These are phyloP conservation scores for Fusarium transvaalense DNA, from an alignment of 2,329 filamentous ascomycete genomes.

Conservation along the genomic window DNA sequence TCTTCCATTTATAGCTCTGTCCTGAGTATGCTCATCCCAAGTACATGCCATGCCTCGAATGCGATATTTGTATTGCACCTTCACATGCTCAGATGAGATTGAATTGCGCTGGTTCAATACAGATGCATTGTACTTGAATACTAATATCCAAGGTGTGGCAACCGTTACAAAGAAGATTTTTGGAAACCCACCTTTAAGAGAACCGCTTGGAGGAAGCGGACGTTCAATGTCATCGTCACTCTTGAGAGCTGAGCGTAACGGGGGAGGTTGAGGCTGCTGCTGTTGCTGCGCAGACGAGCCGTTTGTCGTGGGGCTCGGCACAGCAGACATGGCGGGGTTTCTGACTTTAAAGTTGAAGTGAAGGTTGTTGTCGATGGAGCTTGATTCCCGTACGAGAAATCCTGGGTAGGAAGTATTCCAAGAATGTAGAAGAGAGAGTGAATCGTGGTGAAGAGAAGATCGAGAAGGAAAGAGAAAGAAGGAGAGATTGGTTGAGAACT, in stretches of 20 bases:
- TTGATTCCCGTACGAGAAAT: background rate
- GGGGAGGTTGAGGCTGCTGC: constrained; percentile 43
- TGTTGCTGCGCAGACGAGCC: constrained; percentile 34
- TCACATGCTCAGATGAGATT: constrained; percentile 18
- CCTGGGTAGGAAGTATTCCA: background rate
- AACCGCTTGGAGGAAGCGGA: constrained; percentile 53
- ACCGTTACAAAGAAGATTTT: background rate
- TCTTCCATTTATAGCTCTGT: background rate
- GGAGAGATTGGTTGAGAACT: constrained; percentile 32
- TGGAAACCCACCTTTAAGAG: constrained; percentile 59
- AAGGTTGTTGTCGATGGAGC: background rate
- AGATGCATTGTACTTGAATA: background rate
- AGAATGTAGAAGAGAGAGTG: background rate
- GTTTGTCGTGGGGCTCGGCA: constrained; percentile 42
- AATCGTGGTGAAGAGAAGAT: constrained; percentile 23
- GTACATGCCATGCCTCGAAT: background rate
- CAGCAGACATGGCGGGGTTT: constrained; percentile 47
- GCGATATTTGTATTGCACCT: background rate
- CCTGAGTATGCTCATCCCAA: background rate
- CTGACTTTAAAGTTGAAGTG: background rate
- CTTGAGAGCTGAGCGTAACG: constrained; percentile 60
- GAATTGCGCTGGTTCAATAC: constrained; percentile 11
- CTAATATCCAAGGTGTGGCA: background rate
- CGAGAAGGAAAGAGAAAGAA: constrained; percentile 5
- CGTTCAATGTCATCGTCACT: constrained; percentile 57